A percentile compares a stretch with the other conserved stretches of the same genome.
Conservation (phyloP, 2,329 filamentous ascomycete genomes). For the Aspergillus novofumigatus region DNA sequence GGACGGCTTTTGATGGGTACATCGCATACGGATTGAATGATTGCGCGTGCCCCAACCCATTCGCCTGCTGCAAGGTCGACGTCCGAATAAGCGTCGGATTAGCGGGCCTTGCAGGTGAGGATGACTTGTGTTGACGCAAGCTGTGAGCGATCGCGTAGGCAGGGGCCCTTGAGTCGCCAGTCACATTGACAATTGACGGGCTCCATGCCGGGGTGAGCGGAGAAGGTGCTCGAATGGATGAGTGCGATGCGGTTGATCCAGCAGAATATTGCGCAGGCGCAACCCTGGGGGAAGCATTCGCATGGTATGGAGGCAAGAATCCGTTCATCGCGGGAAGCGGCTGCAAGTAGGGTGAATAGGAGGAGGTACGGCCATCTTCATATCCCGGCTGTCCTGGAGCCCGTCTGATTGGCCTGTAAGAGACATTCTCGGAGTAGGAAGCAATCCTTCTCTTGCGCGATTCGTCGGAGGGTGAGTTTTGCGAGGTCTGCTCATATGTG, state of each 20-base stretch:
- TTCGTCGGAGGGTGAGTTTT: constrained; percentile 38
- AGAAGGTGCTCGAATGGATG: constrained; percentile 46
- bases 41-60: constrained; percentile 44
- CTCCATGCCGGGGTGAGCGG: constrained; percentile 47
- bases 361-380: constrained; percentile 44
- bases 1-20: constrained; percentile 76
- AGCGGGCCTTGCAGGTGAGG: constrained; percentile 43
- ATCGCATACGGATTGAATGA: constrained; percentile 74
- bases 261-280: constrained; percentile 39
- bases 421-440: constrained; percentile 44
- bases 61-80: constrained; percentile 59
- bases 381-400: constrained; percentile 46
- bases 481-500: constrained; percentile 52
- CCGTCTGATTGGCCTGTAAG: constrained; percentile 48
- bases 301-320: constrained; percentile 36
- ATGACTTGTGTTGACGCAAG: constrained; percentile 36
- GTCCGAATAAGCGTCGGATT: constrained; percentile 64
- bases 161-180: constrained; percentile 41
- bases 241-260: constrained; percentile 38
- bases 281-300: constrained; percentile 39
- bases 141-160: constrained; percentile 38
- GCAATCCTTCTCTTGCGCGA: constrained; percentile 57
- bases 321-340: constrained; percentile 42
- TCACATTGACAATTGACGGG: constrained; percentile 45
- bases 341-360: constrained; percentile 50